Percentiles rank a stretch among this genome's conserved stretches.
Evolutionary conservation across 331 rosid genomes (phyloP).

Genomic region (Pyracantha coccinea): DNA sequence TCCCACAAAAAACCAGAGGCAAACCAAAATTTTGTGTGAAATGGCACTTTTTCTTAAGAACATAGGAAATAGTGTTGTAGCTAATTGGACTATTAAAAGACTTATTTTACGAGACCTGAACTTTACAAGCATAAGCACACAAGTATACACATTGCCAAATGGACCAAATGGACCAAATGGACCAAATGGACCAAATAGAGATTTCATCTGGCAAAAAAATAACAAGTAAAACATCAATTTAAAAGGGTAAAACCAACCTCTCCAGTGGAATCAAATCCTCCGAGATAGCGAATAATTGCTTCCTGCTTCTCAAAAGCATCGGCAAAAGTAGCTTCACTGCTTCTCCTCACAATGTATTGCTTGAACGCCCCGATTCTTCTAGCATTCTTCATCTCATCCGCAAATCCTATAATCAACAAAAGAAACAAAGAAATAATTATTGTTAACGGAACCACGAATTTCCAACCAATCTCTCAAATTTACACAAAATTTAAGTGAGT

Average conservation of each 20-base stretch:
- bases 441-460: background rate
- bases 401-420: slow-evolving; percentile 41
- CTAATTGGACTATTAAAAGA: no score
- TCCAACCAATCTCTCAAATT: background rate
- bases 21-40: background rate
- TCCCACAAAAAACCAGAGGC: background rate
- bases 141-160: background rate
- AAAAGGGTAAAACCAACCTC: slow-evolving; percentile 38
- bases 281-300: slow-evolving; percentile 66
- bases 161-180: background rate
- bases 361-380: slow-evolving; percentile 57
- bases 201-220: background rate
- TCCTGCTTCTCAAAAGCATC: slow-evolving; percentile 66
- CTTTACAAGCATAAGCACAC: no score
- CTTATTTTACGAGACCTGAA: background rate
- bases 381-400: slow-evolving; percentile 71
- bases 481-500: background rate
- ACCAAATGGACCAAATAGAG: background rate
- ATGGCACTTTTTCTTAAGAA: background rate
- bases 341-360: slow-evolving; percentile 74
- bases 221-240: background rate
- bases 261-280: slow-evolving; percentile 60
- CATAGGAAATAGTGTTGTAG: background rate
- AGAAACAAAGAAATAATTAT: background rate
- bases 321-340: slow-evolving; percentile 70